A percentile compares a stretch with the other conserved stretches of the same genome.
phyloP scores from a whole-genome alignment of 2,329 filamentous ascomycete species.

The Colletotrichum truncatum region DNA sequence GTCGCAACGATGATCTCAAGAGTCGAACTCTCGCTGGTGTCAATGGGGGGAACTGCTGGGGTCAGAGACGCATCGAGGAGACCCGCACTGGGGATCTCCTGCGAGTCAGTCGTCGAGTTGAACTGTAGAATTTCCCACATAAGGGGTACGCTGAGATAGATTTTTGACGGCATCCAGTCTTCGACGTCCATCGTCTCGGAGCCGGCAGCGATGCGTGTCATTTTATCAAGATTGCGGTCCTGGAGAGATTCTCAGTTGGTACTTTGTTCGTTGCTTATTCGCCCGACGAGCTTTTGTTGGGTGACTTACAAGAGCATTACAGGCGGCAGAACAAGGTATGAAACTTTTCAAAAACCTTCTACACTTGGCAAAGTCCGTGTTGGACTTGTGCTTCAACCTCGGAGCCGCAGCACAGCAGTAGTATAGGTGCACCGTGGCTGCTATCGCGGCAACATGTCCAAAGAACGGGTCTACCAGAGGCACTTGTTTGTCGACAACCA shows the following conservation, averaged over 20 bases:
- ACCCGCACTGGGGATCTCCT: slow-evolving; percentile 45
- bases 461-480: slow-evolving; percentile 61
- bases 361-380: slow-evolving; percentile 61
- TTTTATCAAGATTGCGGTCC: slow-evolving; percentile 57
- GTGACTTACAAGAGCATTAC: slow-evolving; percentile 51
- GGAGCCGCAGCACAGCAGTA: slow-evolving; percentile 60
- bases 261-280: too few species aligned
- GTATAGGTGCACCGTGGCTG: slow-evolving; percentile 62
- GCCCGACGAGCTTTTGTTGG: too few species aligned
- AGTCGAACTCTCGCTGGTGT: slow-evolving; percentile 45
- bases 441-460: slow-evolving; percentile 59
- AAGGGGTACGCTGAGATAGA: slow-evolving; percentile 59
- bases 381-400: slow-evolving; percentile 59
- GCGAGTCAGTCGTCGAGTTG: slow-evolving; percentile 49
- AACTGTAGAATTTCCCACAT: slow-evolving; percentile 64
- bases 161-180: slow-evolving; percentile 62
- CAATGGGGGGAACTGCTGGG: slow-evolving; percentile 39
- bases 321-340: slow-evolving; percentile 55
- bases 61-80: slow-evolving; percentile 54
- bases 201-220: slow-evolving; percentile 58
- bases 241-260: slow-evolving; percentile 32
- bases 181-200: slow-evolving; percentile 57
- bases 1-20: slow-evolving; percentile 61
- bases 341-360: slow-evolving; percentile 58
- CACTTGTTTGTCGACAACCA: slow-evolving; percentile 60